Base-by-base conservation (phyloP, 2,329 filamentous ascomycete genomes). In the Curvularia hawaiiensis region DNA sequence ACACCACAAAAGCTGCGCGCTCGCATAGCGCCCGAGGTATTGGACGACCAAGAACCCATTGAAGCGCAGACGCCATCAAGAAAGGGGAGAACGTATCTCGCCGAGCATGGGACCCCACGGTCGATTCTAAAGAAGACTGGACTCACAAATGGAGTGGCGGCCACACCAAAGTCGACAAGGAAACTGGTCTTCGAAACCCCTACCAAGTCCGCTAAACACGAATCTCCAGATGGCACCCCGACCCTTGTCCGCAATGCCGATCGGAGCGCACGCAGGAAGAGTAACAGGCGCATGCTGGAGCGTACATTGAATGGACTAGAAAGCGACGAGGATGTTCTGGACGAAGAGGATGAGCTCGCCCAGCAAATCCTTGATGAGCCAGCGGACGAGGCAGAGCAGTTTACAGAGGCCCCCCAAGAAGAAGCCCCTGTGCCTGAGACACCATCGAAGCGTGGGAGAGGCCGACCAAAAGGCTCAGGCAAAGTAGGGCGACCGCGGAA, bases 251-350 rank as follows among this genome's bases (percentile, higher is more conserved):
- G 84, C 61, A 90, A 91, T 62, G 90, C 90, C 20, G 92, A 97
- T 77, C 87, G 90, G 48, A 97, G 93, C 5, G 94, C 93, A 2
- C 87, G 90, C 68, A 88, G 88, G 70, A 97, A 97, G 81, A 96
- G 91, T 73, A 90, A 90, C 22, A 84, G 88, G 50, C 85, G 87
- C 3, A 79, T 97, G 50, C 88, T 96, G 38, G 87, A 93, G 70
- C 87, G 88, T 43, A 87, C 88, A 7, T 81, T 90, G 11, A 82
- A 84, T 20, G 87, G 84, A 18, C 84, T 81, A 9, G 82, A 83
- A 26, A 89, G 86, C 68, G 89, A 92, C 46, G 89, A 92, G 28
- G 90, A 84, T 49, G 80, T 77, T 16, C 79, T 90, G 67, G 85
- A 85, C 46, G 89, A 87, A 14, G 88, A 88, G 5, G 86, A 90